Evolutionary conservation across 192 early-diverging fungal genomes (phyloP), one percentile per base, ranked within the genome.

Genomic region (Umbelopsis vinacea): DNA sequence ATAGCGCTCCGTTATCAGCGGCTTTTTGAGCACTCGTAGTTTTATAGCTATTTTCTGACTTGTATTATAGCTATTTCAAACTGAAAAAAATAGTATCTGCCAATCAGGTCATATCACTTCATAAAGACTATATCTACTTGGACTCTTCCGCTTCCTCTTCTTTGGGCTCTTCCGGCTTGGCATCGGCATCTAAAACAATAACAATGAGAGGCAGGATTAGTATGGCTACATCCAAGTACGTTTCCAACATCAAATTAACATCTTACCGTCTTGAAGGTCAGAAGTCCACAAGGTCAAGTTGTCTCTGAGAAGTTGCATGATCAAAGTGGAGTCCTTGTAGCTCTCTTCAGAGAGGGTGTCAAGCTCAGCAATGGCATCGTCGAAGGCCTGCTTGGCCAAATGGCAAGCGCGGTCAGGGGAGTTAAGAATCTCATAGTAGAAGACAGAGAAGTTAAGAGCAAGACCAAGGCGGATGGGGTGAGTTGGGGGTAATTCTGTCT

Each of bases 371-470:
- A 98, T 97, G 69, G 95, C 97, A 69, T 95, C 93, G 76, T 97
- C 95, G 81, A 98, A 97, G 4, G 97, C 95, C 79, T 94, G 91
- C 86, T 97, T 96, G 81, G 91, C 91, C 68, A 97, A 89, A 74
- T 96, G 91, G 90, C 97, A 97, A 76, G 96, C 97, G 77, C 92
- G 89, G 85, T 96, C 95, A 76, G 97, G 97, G 40, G 94, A 95
- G 91, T 97, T 97, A 77, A 93, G 84, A 79, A 98, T 98, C 86
- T 98, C 96, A 81, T 97, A 98, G 89, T 95, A 97, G 86, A 98
- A 98, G 26, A 97, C 95, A 52, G 95, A 98, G 85, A 95, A 97
- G 91, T 97, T 97, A 73, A 97, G 88, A 55, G 96, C 95, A 67
- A 98, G 88, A 69, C 95, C 95, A 76, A 98, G 94, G 76, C 96